phyloP scores from a whole-genome alignment of 2,329 filamentous ascomycete genomes.

The Paecilomyces dactylethromorphus region DNA sequence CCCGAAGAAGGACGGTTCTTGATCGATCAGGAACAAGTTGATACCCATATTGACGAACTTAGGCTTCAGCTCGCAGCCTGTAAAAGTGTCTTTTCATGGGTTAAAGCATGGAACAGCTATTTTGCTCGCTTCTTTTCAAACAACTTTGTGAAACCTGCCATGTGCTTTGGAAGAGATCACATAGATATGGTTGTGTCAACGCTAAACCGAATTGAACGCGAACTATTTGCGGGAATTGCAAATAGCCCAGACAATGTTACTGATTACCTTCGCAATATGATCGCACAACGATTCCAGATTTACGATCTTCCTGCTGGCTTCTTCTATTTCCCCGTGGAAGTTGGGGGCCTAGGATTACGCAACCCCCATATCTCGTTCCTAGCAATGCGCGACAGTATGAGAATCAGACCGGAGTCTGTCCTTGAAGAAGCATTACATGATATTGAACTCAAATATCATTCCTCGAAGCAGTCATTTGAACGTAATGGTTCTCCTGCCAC shows the following conservation, averaged over 20 bases:
- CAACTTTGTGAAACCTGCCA: conserved; percentile 51
- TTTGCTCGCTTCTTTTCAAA: conserved; percentile 51
- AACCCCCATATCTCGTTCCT: conserved; percentile 46
- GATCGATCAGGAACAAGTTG: conserved; percentile 54
- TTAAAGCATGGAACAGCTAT: conserved; percentile 56
- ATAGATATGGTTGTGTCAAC: conserved; percentile 50
- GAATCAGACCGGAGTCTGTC: conserved; percentile 24
- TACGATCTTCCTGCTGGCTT: conserved; percentile 44
- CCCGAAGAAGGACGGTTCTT: conserved; percentile 48
- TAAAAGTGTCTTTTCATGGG: conserved; percentile 52
- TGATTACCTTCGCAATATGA: conserved; percentile 49
- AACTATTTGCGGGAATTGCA: conserved; percentile 37
- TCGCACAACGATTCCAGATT: conserved; percentile 47
- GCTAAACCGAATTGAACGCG: conserved; percentile 46
- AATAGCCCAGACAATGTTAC: conserved; percentile 39
- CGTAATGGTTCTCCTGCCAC: conserved; percentile 15
- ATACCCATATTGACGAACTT: conserved; percentile 55
- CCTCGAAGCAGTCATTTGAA: conserved; percentile 25
- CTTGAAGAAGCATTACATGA: conserved; percentile 28
- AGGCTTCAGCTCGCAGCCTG: conserved; percentile 50
- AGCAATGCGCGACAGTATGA: conserved; percentile 39
- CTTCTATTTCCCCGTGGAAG: conserved; percentile 47
- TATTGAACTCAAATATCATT: conserved; percentile 52
- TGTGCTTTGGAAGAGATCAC: conserved; percentile 50
- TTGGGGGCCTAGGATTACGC: conserved; percentile 45